Evolutionary conservation across 768 basidiomycete genomes (phyloP).

Genomic region (Lactifluus echinatus): DNA sequence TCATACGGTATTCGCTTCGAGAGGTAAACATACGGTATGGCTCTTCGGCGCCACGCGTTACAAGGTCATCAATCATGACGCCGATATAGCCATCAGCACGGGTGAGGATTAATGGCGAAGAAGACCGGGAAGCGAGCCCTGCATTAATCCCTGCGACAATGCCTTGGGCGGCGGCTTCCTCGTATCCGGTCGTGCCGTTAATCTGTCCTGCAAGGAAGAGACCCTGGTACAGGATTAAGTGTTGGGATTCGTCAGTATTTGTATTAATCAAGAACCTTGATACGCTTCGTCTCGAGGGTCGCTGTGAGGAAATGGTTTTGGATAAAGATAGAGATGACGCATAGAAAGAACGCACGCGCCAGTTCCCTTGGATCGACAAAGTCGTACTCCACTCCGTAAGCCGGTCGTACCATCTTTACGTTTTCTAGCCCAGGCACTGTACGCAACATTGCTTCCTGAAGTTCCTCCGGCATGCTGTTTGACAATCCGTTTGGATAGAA

Average conservation of each 20-base stretch:
- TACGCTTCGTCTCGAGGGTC: constrained; percentile 83
- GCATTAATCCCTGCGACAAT: constrained; percentile 85
- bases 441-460: constrained; percentile 75
- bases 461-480: constrained; percentile 77
- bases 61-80: constrained; percentile 89
- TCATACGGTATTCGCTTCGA: constrained; percentile 84
- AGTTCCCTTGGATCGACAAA: constrained; percentile 82
- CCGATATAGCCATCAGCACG: constrained; percentile 85
- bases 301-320: neutral
- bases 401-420: constrained; percentile 74
- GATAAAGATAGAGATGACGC: neutral
- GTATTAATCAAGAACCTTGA: constrained; percentile 38
- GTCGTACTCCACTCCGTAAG: constrained; percentile 92
- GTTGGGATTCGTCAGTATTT: neutral
- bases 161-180: constrained; percentile 90
- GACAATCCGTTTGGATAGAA: constrained; percentile 90
- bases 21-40: constrained; percentile 95
- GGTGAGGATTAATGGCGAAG: constrained; percentile 52
- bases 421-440: constrained; percentile 81
- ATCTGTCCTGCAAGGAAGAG: constrained; percentile 34
- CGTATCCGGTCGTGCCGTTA: constrained; percentile 83
- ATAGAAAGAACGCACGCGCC: constrained; percentile 39
- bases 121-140: constrained; percentile 52
- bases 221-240: constrained; percentile 23
- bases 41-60: constrained; percentile 82